Evolutionary conservation across 345 rosid species (phyloP).

Genomic region (Linum lewisii): DNA sequence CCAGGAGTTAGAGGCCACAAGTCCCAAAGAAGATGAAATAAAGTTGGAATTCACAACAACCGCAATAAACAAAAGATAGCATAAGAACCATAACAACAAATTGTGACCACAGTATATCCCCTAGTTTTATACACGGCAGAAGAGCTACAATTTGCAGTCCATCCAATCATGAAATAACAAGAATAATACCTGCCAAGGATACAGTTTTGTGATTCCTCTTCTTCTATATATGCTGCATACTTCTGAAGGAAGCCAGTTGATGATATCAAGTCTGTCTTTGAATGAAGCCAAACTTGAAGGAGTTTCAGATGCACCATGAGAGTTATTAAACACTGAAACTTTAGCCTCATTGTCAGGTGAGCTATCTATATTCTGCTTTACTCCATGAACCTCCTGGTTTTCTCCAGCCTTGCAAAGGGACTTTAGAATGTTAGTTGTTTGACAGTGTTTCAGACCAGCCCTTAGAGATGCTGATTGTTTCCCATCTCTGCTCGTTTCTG

Average conservation of each 20-base stretch:
- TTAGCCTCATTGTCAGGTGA: constrained; percentile 28
- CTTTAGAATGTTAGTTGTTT: constrained; percentile 15
- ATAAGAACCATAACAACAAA: too few relatives aligned
- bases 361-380: constrained; percentile 23
- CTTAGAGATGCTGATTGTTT: constrained; percentile 30
- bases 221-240: constrained; percentile 61
- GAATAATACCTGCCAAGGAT: constrained; percentile 81
- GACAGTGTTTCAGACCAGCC: constrained; percentile 17
- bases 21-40: too few relatives aligned
- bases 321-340: constrained; percentile 24
- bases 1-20: too few relatives aligned
- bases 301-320: constrained; percentile 44
- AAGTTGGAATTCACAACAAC: too few relatives aligned
- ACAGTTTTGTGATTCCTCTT: constrained; percentile 75
- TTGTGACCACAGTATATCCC: too few relatives aligned
- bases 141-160: neutral
- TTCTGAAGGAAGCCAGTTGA: constrained; percentile 80
- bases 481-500: constrained; percentile 15
- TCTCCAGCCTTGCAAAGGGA: constrained; percentile 16
- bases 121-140: too few relatives aligned
- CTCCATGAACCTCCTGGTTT: constrained; percentile 22
- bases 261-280: constrained; percentile 42
- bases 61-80: too few relatives aligned
- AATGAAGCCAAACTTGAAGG: constrained; percentile 51
- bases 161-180: neutral